These are phyloP conservation scores for Neofusicoccum cordaticola DNA, from an alignment of 2,329 filamentous ascomycete species.

Conservation along the genomic window DNA sequence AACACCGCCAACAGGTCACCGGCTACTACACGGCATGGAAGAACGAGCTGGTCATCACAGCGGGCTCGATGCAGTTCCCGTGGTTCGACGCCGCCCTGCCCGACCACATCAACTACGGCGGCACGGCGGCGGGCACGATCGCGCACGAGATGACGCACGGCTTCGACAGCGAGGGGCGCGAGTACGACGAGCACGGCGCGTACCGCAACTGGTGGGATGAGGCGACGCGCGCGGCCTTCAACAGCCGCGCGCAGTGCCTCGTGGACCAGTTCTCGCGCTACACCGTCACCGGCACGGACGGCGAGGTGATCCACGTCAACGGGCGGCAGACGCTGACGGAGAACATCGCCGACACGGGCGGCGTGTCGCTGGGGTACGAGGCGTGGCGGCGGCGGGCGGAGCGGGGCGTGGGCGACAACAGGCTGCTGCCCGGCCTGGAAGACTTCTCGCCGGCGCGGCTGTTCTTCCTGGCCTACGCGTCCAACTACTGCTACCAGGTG, in stretches of 20 bases:
- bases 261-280: no score
- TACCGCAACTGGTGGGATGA: no score
- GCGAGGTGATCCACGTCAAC: no score
- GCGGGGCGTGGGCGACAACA: slow-evolving; percentile 1
- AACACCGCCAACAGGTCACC: slow-evolving; percentile 39
- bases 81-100: slow-evolving; percentile 63
- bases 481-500: slow-evolving; percentile 66
- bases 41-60: slow-evolving; percentile 67
- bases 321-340: no score
- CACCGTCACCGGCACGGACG: no score
- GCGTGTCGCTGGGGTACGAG: background rate
- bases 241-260: no score
- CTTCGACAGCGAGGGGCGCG: no score
- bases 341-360: no score
- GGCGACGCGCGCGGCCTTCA: no score
- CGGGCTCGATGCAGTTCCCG: slow-evolving; percentile 68
- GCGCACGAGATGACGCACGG: no score
- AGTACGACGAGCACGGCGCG: no score
- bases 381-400: background rate
- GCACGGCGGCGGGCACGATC: slow-evolving; percentile 61
- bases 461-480: slow-evolving; percentile 65
- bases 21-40: slow-evolving; percentile 63
- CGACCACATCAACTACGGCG: slow-evolving; percentile 65
- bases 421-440: slow-evolving; percentile 58
- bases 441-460: slow-evolving; percentile 65